Base-by-base conservation (phyloP, 2,329 filamentous ascomycete genomes). In the Paecilomyces dactylethromorphus region DNA sequence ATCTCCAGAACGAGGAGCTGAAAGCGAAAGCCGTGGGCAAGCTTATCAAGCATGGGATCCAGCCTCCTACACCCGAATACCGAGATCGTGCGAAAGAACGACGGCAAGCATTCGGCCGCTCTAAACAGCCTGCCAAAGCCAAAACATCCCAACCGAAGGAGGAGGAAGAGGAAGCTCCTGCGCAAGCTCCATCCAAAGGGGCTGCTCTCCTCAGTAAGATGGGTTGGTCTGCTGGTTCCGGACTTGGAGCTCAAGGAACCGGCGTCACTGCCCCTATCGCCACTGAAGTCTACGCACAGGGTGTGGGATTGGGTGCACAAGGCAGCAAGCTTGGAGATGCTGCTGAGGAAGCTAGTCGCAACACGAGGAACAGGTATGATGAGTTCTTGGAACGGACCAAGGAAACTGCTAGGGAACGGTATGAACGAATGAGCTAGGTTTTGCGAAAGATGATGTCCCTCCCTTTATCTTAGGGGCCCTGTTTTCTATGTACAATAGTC, bases 1-100 rank as follows among this genome's bases (percentile, higher is more conserved):
- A 85, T 56, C 68, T 85, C 39, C 75, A 81, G 59, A 79, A 84
- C 57, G 77, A 80, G 13, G 75, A 77, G 8, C 71, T 80, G 21
- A 75, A 78, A 29, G 66, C 65, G 2, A 74, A 71, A 62, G 78
- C 74, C 7, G 66, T 70, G 56, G 70, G 67, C 3, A 80, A 79
- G 55, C 67, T 80, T 7, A 68, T 71, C 55, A 79, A 79, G 60
- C 74, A 78, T 57, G 71, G 74, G 31, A 58, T 71, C 39, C 68
- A 67, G n/a, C 70, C 64, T 24, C 62, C 69, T 1, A 63, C 66
- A 0, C 63, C 70, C 5, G 77, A 79, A 63, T 80, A 80, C 63
- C 74, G 78, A 12, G 78, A 80, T 58, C 77, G 78, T 39, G 78
- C 78, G 3, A 73, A 68, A 33, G 78, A 81, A 61, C 74, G 78